Evolutionary conservation across 148 eudicot species (phyloP).

Genomic region (Vaccinium corymbosum): DNA sequence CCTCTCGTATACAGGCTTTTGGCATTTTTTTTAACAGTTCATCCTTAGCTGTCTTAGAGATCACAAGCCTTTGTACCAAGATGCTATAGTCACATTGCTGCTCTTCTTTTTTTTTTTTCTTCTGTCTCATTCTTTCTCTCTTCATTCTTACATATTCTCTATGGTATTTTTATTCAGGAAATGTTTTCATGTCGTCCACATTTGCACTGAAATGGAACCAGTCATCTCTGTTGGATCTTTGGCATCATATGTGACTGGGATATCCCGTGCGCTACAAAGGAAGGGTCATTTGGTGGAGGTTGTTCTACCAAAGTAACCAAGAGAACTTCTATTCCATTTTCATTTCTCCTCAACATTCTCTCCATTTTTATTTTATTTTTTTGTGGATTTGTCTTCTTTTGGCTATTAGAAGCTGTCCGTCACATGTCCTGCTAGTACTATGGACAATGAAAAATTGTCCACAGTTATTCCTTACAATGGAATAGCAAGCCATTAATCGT

Average conservation of each 20-base stretch:
- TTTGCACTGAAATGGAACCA: conserved; percentile 81
- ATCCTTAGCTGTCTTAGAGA: neutral
- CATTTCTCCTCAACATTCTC: conserved; percentile 7
- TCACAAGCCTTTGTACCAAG: neutral
- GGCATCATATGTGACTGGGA: conserved; percentile 62
- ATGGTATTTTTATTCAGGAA: conserved; percentile 37
- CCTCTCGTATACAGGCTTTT: neutral
- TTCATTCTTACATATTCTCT: conserved; percentile 14
- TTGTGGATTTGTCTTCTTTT: neutral
- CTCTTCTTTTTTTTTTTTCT: neutral
- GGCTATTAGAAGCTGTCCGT: conserved; percentile 8
- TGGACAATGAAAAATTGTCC: neutral
- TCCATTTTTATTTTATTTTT: neutral
- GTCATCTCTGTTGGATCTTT: conserved; percentile 59
- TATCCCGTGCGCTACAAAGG: conserved; percentile 60
- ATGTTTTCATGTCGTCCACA: conserved; percentile 53
- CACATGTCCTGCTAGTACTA: neutral
- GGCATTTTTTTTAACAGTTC: neutral
- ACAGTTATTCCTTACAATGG: neutral
- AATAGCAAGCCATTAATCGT: neutral
- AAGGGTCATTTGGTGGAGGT: conserved; percentile 70
- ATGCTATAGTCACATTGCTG: conserved; percentile 1
- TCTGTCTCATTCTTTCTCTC: neutral
- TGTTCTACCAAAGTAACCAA: conserved; percentile 68
- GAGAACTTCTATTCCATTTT: conserved; percentile 11